Percentiles rank a stretch among this genome's conserved stretches.
Evolutionary conservation across 805 yeast genomes (phyloP).

Genomic region (Priceomyces fermenticarens): DNA sequence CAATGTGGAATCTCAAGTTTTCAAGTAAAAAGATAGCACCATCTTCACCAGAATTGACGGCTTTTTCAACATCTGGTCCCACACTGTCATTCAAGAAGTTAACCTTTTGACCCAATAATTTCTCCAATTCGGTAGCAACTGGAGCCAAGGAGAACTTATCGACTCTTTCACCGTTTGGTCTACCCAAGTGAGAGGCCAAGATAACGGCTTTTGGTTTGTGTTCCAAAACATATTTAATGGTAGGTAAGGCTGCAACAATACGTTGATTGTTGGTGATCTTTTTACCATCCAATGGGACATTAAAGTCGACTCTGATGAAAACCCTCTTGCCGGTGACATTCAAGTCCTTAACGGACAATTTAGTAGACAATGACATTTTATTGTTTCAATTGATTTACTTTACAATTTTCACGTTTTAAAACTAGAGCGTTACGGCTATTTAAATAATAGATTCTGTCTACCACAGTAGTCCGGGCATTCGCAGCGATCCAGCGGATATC

Average conservation of each 20-base stretch:
- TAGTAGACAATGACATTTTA: constrained; percentile 86
- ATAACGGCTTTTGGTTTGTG: constrained; percentile 88
- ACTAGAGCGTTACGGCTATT: neutral
- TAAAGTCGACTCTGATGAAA: constrained; percentile 97
- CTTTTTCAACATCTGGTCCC: constrained; percentile 83
- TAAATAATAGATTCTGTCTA: constrained; percentile 1
- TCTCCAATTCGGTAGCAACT: constrained; percentile 83
- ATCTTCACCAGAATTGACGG: constrained; percentile 66
- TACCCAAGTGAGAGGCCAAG: constrained; percentile 96
- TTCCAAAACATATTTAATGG: constrained; percentile 91
- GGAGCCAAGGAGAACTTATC: constrained; percentile 91
- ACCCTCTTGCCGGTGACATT: constrained; percentile 88
- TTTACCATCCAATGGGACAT: constrained; percentile 92
- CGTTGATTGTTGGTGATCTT: constrained; percentile 99
- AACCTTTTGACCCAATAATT: constrained; percentile 68
- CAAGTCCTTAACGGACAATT: constrained; percentile 90
- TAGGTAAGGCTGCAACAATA: constrained; percentile 98
- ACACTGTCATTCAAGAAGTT: constrained; percentile 88
- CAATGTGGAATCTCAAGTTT: constrained; percentile 98
- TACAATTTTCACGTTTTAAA: neutral
- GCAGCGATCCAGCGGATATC: constrained; percentile 7
- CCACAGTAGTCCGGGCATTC: constrained; percentile 1
- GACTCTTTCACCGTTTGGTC: constrained; percentile 93
- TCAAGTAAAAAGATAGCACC: constrained; percentile 91
- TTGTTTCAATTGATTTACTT: neutral